Base-by-base conservation (phyloP, 139 green algal genomes). In the Picochlorum sp. region DNA sequence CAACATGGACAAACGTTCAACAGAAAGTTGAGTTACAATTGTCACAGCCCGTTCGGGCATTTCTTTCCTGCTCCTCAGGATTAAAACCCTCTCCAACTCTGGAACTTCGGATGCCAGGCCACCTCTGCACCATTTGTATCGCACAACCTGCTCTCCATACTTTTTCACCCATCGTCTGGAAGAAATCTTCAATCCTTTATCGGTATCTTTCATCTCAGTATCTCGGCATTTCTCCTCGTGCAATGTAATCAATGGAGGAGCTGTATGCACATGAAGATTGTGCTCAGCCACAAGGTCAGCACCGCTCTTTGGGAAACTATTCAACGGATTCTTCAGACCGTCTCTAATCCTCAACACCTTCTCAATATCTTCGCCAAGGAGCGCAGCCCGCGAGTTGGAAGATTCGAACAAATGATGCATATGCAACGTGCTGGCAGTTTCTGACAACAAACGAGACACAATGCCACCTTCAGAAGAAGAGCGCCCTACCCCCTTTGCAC, bases 1-100 rank as follows among this genome's bases (percentile, higher is more conserved):
- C 58, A 77, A 49, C 65, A 77, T 72, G 7, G 50, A 18, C 24
- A 67, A 60, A n/a, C 70, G 45, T 64, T 77, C 70, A 28, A 77
- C 24, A n/a, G 30, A 55, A 16, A 77, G 70, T 56, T 77, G 64
- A 9, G 70, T 77, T 1, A 72, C 70, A 6, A 77, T 41, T 2
- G 70, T 77, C 18, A 75, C 26, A 15, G 38, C 69, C 18, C 28
- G 26, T 30, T 18, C 4, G 4, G 69, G 69, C 20, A 61, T 66
- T 45, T 62, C 34, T 45, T 75, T 75, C 50, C 4, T 14, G 41
- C 38, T 61, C 14, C 57, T 21, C n/a, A 66, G 30, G 49, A 69
- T 66, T 9, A 71, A 50, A 45, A 71, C 62, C 51, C 60, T 57
- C 51, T 62, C 45, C 20, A 77, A 58, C 57, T 73, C 57, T 14